Conservation (phyloP, 2,329 filamentous ascomycete species). For the Ascomycota sp. region DNA sequence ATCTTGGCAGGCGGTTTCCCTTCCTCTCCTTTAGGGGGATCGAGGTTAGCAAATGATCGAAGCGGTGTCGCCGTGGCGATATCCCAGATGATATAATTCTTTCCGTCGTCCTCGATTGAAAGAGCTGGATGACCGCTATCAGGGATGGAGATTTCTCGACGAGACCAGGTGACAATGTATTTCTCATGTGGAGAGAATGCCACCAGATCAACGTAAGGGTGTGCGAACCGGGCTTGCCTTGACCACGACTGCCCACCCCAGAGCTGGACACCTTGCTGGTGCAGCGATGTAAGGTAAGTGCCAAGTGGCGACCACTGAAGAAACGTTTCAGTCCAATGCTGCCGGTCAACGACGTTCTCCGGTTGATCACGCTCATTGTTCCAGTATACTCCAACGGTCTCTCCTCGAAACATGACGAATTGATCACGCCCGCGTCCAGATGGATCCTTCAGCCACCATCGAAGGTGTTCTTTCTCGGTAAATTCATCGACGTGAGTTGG, state of each 20-base stretch:
- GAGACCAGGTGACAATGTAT: conserved; percentile 92
- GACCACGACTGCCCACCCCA: conserved; percentile 86
- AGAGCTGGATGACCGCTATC: conserved; percentile 70
- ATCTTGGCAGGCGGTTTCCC: conserved; percentile 60
- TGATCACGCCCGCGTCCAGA: conserved; percentile 68
- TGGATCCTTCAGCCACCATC: conserved; percentile 77
- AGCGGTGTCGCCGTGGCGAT: conserved; percentile 73
- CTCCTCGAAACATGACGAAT: conserved; percentile 81
- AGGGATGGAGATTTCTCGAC: conserved; percentile 74
- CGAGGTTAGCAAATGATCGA: conserved; percentile 80
- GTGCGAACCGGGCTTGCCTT: conserved; percentile 77
- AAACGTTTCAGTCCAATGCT: conserved; percentile 95
- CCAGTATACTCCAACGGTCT: conserved; percentile 89
- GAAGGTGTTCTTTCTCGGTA: conserved; percentile 75
- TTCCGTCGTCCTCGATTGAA: conserved; percentile 81
- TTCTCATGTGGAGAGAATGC: conserved; percentile 87
- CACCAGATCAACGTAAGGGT: conserved; percentile 85
- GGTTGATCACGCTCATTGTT: conserved; percentile 87
- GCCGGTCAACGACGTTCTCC: conserved; percentile 73
- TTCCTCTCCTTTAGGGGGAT: conserved; percentile 38
- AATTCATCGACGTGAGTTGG: conserved; percentile 67
- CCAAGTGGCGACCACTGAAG: conserved; percentile 94
- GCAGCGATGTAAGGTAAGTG: conserved; percentile 83
- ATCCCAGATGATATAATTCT: conserved; percentile 99
- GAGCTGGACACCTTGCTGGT: conserved; percentile 86